Evolutionary conservation across 2,329 filamentous ascomycete genomes (phyloP).

Genomic region (Epichloe uncinata): DNA sequence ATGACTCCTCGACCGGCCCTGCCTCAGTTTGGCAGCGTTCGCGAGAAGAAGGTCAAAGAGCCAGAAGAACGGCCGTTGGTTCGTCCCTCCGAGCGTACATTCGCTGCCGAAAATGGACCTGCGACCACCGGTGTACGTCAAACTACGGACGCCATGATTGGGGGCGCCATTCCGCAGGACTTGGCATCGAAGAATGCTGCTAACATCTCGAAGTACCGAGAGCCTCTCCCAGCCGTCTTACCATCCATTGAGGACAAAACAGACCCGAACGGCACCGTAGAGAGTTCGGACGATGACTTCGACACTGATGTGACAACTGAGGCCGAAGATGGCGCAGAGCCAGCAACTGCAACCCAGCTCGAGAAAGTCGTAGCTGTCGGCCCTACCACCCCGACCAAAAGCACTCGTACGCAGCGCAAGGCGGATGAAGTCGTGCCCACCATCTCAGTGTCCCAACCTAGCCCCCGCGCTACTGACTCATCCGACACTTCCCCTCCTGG

Average conservation of each 20-base stretch:
- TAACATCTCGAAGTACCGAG: constrained; percentile 43
- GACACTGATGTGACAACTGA: constrained; percentile 8
- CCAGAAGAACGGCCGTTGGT: constrained; percentile 44
- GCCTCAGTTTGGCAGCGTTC: constrained; percentile 62
- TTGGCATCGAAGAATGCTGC: constrained; percentile 37
- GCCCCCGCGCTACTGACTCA: neutral
- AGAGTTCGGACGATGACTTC: constrained; percentile 20
- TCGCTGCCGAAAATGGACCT: constrained; percentile 9
- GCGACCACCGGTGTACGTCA: constrained; percentile 21
- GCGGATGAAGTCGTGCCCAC: neutral
- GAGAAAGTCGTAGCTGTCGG: neutral
- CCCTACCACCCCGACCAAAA: constrained; percentile 4
- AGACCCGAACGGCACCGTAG: constrained; percentile 37
- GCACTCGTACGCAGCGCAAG: neutral
- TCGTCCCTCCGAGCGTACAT: constrained; percentile 31
- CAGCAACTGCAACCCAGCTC: neutral
- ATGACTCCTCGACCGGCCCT: constrained; percentile 65
- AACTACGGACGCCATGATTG: constrained; percentile 48
- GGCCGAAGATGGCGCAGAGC: constrained; percentile 3
- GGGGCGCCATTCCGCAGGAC: constrained; percentile 41
- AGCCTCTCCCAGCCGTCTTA: constrained; percentile 58
- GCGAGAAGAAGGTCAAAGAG: constrained; percentile 45
- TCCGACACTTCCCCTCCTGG: constrained; percentile 1
- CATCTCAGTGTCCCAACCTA: constrained; percentile 5
- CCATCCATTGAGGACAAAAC: constrained; percentile 57